Base-by-base conservation (phyloP, 2,329 filamentous ascomycete species). In the Cucurbitaria berberidis region DNA sequence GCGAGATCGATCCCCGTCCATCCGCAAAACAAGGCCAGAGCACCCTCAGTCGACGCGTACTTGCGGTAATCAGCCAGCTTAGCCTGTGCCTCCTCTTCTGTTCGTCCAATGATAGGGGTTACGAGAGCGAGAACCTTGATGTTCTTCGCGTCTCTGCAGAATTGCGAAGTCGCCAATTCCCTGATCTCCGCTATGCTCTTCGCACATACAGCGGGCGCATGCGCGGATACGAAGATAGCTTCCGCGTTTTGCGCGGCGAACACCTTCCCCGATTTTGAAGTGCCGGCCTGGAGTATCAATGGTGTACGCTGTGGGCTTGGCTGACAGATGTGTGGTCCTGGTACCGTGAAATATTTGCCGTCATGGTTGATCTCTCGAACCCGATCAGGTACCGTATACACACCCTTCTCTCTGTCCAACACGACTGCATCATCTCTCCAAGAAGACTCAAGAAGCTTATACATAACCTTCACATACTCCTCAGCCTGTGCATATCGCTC, bases 231-330 rank as follows among this genome's bases (percentile, higher is more conserved):
- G 62, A 90, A 90, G 45, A 90, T 87, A 2, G 83, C 87, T 64
- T 91, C 88, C 0, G 88, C 88, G 66, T 90, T 86, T 59, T 86
- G 83, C 0, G 87, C 86, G 0, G 86, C 87, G 61, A 91, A 90
- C 0, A 75, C 72, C 69, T 87, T 89, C 1, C 87, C 88, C 0
- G 86, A 81, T 44, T 80, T 83, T 0, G 85, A 88, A 0, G 87
- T 88, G 0, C 88, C 88, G 0, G 88, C 88, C 69, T 91, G 88
- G 3, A 90, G 78, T 4, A 90, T 80, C 1, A 90, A 77, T 0
- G 88, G 88, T 1, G 87, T 89, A 3, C 88, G 77, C 62, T 91
- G 88, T 0, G 86, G 87, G 43, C 82, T 71, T 85, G 89, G 64
- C 85, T 81, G 22, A 88, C 85, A 55, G 82, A 80, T 75, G 87